Conservation (phyloP, 768 basidiomycete genomes). For the Podaxis sp. region DNA sequence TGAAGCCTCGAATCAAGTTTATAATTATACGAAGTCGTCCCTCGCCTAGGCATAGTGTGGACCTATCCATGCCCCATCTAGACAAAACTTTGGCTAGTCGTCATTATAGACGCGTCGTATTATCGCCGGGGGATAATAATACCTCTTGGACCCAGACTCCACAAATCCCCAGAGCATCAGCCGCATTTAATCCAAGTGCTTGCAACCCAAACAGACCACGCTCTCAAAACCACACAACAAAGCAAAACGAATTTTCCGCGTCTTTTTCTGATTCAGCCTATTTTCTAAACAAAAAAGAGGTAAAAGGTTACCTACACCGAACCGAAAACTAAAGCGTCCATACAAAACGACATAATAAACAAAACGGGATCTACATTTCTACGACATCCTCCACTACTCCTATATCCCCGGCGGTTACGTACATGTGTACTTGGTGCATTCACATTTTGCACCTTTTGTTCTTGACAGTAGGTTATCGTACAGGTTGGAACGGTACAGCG, state of each 20-base stretch:
- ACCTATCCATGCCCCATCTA: no score
- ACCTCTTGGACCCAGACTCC: no score
- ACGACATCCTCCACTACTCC: no score
- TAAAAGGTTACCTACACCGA: neutral
- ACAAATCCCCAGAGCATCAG: no score
- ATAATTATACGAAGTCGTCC: no score
- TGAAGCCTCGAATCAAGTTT: no score
- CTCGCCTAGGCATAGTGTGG: no score
- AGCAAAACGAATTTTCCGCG: conserved; percentile 37
- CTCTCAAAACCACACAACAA: conserved; percentile 6
- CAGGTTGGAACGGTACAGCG: neutral
- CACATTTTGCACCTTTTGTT: neutral
- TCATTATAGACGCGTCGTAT: no score
- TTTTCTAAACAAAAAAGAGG: conserved; percentile 39
- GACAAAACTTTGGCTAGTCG: no score
- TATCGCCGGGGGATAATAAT: no score
- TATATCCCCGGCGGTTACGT: neutral
- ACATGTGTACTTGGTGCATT: neutral
- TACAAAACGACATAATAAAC: neutral
- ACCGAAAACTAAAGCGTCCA: neutral
- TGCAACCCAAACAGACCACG: no score
- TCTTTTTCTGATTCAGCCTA: conserved; percentile 72
- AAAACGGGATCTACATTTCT: neutral
- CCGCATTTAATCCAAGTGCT: no score
- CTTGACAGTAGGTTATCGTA: neutral